phyloP scores from a whole-genome alignment of 768 basidiomycete genomes.

The Rhodotorula kratochvilovae region DNA sequence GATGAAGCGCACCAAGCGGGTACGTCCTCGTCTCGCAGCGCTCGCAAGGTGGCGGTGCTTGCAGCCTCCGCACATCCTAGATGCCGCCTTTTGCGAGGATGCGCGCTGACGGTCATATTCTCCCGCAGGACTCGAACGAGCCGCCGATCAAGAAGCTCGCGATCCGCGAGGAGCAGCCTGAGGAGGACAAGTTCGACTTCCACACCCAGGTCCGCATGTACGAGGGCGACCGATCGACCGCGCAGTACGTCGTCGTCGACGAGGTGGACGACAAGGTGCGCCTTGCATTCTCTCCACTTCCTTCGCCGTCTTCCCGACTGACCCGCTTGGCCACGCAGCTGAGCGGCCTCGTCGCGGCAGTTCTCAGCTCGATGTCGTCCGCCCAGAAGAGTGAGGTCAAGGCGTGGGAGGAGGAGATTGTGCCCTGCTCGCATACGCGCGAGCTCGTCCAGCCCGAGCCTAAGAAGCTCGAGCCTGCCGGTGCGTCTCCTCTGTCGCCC shows the following conservation, averaged over 20 bases:
- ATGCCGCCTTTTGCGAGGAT: neutral
- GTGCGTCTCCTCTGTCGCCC: slow-evolving; percentile 46
- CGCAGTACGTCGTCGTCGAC: slow-evolving; percentile 4
- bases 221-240: slow-evolving; percentile 37
- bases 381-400: slow-evolving; percentile 90
- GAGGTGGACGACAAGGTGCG: slow-evolving; percentile 32
- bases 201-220: slow-evolving; percentile 68
- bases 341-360: slow-evolving; percentile 57
- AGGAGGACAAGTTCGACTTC: slow-evolving; percentile 78
- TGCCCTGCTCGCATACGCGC: slow-evolving; percentile 74
- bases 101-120: neutral
- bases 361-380: slow-evolving; percentile 78
- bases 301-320: slow-evolving; percentile 28
- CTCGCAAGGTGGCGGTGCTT: neutral
- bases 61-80: neutral
- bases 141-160: slow-evolving; percentile 86
- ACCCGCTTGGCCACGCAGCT: slow-evolving; percentile 36
- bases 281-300: neutral
- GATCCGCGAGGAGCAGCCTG: slow-evolving; percentile 62
- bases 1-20: slow-evolving; percentile 53
- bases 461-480: slow-evolving; percentile 55
- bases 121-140: slow-evolving; percentile 61
- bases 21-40: slow-evolving; percentile 50
- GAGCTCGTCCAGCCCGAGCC: slow-evolving; percentile 54
- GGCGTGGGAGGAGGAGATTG: slow-evolving; percentile 95